Percentiles rank a stretch among this genome's conserved stretches.
Evolutionary conservation across 1,284 basidiomycete genomes (phyloP).

Genomic region (Xerocomus cyaneibrunnescens): DNA sequence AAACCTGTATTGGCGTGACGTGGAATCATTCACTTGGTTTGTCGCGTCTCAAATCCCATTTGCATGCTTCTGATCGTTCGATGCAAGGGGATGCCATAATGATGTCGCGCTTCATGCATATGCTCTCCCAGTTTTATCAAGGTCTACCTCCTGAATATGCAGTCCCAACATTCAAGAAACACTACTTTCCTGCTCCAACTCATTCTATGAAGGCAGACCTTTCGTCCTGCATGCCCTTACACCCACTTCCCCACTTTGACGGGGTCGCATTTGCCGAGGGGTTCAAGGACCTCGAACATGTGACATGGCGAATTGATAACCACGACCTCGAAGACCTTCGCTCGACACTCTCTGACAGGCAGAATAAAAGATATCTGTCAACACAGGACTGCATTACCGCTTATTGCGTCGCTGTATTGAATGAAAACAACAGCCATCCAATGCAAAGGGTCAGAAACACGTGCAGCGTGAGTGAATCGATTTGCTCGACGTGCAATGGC

Average conservation of each 20-base stretch:
- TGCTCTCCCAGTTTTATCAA: slow-evolving; percentile 27
- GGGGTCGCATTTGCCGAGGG: not conserved
- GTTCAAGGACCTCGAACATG: not conserved
- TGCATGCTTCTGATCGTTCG: not conserved
- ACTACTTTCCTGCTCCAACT: slow-evolving; percentile 12
- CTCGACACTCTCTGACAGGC: slow-evolving; percentile 7
- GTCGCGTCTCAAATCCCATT: not conserved
- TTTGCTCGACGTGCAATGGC: not conserved
- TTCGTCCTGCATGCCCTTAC: slow-evolving; percentile 4
- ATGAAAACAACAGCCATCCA: slow-evolving; percentile 12
- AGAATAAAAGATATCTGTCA: slow-evolving; percentile 13
- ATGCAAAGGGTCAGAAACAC: slow-evolving; percentile 27
- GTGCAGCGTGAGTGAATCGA: slow-evolving; percentile 27
- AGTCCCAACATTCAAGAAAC: slow-evolving; percentile 19
- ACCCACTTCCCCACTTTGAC: not conserved
- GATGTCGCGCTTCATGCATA: slow-evolving; percentile 27
- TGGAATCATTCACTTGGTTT: slow-evolving; percentile 33
- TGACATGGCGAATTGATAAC: slow-evolving; percentile 21
- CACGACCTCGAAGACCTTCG: slow-evolving; percentile 16
- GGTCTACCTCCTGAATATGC: slow-evolving; percentile 1
- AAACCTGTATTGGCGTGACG: slow-evolving; percentile 31
- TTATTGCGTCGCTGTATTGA: slow-evolving; percentile 30
- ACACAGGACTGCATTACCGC: slow-evolving; percentile 37
- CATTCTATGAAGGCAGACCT: not conserved
- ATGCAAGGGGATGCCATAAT: slow-evolving; percentile 29